Base-by-base conservation (phyloP, 2,329 filamentous ascomycete genomes). In the Aspergillus niger region DNA sequence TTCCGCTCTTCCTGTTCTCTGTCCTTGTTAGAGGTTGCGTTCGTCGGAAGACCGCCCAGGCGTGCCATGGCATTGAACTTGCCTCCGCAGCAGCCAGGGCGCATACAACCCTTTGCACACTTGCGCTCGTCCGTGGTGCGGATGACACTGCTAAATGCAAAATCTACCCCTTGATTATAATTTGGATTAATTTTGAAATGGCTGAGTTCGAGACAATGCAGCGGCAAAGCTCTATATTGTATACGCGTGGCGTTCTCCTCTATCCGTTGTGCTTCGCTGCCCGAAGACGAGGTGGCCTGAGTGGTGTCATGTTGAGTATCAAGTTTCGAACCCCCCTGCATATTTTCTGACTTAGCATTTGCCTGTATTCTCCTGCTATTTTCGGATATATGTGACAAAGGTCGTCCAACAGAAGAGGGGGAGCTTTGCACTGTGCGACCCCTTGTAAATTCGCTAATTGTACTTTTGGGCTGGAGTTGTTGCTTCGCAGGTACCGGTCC, bases 121-220 rank as follows among this genome's bases (percentile, higher is more conserved):
- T 87, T 85, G 38, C 91, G 87, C 43, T 89, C 86, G 8, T 86
- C 84, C 64, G 83, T 89, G 57, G 85, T 85, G 55, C 92, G 88
- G 13, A 96, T 84, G 0, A 92, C 88, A 60, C 94, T 89, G 1
- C 83, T 80, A 71, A 87, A 96, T 10, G 91, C 91, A 74, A 86
- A 91, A 57, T 87, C 84, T 47, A 87, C 80, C 2, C 91, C 90
- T 44, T 89, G 83, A 64, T 93, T 94, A 66, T 81, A 83, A 4
- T 80, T 79, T 0, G 91, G 88, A 65, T 97, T 96, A 67, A 95
- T 81, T 72, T 89, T 94, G 80, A 97, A 97, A 75, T 96, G 89
- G 11, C 86, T 84, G 1, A 89, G 78, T 13, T 79, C 79, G 11
- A 96, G 82, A 36, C 83, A 79, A 0, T 81, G 76, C 3, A 87